Evolutionary conservation across 129 eudicot species (phyloP).

Genomic region (Artemisia tridentata): DNA sequence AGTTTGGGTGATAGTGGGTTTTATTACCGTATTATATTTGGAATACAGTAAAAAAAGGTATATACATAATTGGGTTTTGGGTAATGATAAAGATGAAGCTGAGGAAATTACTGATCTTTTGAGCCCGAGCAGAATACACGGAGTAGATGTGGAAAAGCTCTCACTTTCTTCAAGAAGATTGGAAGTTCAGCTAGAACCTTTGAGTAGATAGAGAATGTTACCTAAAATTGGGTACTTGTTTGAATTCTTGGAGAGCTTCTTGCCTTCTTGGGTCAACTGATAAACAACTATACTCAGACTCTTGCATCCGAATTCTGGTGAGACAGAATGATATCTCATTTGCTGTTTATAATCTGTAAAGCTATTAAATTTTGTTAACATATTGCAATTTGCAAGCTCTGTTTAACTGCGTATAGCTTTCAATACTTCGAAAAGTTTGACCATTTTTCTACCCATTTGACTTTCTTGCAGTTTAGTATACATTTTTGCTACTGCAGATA

Average conservation of each 20-base stretch:
- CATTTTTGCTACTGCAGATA: not conserved
- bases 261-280: slow-evolving; percentile 28
- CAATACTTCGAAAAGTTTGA: not conserved
- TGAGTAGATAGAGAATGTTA: slow-evolving; percentile 42
- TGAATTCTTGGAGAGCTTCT: slow-evolving; percentile 20
- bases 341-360: slow-evolving; percentile 28
- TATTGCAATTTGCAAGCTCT: slow-evolving; percentile 27
- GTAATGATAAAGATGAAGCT: slow-evolving; percentile 70
- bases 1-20: slow-evolving; percentile 61
- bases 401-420: slow-evolving; percentile 1
- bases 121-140: slow-evolving; percentile 39
- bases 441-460: not conserved
- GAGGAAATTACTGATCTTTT: slow-evolving; percentile 72
- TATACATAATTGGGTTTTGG: slow-evolving; percentile 65
- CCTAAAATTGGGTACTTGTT: slow-evolving; percentile 22
- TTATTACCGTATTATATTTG: slow-evolving; percentile 46
- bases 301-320: slow-evolving; percentile 11
- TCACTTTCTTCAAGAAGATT: slow-evolving; percentile 47
- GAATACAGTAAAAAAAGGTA: slow-evolving; percentile 55
- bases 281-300: slow-evolving; percentile 5
- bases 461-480: slow-evolving; percentile 6
- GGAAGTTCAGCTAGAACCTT: slow-evolving; percentile 87
- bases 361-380: slow-evolving; percentile 28
- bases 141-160: slow-evolving; percentile 50
- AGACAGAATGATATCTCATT: slow-evolving; percentile 28